These are phyloP conservation scores for Emergomyces pasteurianus DNA, from an alignment of 2,329 filamentous ascomycete species.

Conservation along the genomic window DNA sequence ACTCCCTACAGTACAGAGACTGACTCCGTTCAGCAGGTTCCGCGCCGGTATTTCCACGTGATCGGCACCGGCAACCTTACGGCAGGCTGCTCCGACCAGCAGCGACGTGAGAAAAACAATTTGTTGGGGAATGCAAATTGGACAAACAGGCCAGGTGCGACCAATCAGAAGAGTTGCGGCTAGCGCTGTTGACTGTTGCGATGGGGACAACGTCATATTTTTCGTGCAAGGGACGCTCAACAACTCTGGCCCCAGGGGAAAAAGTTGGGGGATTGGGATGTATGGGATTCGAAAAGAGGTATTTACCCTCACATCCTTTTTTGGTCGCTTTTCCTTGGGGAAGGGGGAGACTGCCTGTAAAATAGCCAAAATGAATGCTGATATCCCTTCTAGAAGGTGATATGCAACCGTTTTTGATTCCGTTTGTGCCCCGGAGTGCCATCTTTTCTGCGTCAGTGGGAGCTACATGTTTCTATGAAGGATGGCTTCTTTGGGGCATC, in stretches of 20 bases:
- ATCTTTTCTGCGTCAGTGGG: background rate
- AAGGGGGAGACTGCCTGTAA: background rate
- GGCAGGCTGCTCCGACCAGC: background rate
- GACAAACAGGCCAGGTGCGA: background rate
- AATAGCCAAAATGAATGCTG: too few relatives aligned
- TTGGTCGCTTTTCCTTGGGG: background rate
- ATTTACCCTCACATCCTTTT: too few relatives aligned
- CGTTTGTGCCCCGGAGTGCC: background rate
- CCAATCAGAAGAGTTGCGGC: background rate
- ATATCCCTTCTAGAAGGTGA: too few relatives aligned
- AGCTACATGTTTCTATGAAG: background rate
- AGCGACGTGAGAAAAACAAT: background rate
- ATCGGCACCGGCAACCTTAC: background rate
- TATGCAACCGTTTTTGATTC: background rate
- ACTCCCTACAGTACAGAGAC: too few relatives aligned
- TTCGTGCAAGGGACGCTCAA: background rate
- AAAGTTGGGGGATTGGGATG: background rate
- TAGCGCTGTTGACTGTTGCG: background rate
- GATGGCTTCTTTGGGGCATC: background rate
- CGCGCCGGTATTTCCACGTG: too few relatives aligned
- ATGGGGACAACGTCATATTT: slow-evolving; percentile 1
- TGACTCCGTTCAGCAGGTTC: too few relatives aligned
- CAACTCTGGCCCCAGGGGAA: background rate
- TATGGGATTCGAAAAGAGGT: too few relatives aligned
- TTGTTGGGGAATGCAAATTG: slow-evolving; percentile 5